Base-by-base conservation (phyloP, 352 stramenopile genomes). In the Saprolegnia diclina region DNA sequence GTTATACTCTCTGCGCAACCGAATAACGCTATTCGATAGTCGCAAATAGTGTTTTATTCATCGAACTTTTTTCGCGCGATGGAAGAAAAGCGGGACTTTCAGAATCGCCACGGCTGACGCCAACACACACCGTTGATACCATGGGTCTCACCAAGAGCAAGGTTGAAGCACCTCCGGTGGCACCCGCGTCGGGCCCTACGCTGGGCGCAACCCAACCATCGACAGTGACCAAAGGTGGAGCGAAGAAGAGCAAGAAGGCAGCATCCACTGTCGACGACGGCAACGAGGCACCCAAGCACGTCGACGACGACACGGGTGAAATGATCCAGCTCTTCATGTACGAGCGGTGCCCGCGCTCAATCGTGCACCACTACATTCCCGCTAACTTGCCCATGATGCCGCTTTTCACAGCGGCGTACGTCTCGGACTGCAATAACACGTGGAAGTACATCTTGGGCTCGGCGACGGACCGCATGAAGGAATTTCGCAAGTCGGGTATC, bases 401-500 rank as follows among this genome's bases (percentile, higher is more conserved):
- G 19, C 53, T 69, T 21, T 69, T 69, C 48, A 69, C 63, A 21
- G 63, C 53, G 9, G 50, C 63, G 45, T 69, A 69, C 42, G 35
- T 69, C 21, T 61, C 42, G n/a, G 63, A 69, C 53, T 69, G 63
- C 63, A 69, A 69, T 45, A 69, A 69, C 53, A 62, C 63, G 37
- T 69, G 63, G 63, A 69, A 57, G 63, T 69, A 69, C 63, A 69
- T 69, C n/a, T 61, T 69, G 46, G 61, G 45, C 21, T 69, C 63
- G 32, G 62, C 63, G 24, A 69, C 63, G 32, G 63, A 69, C 38
- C 63, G 63, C 48, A 69, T 69, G 63, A 69, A 69, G 53, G 63
- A 69, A 1, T 69, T 69, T 38, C 62, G 44, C n/a, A 69, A 69
- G 46, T 46, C 63, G 10, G 63, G 63, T 18, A 69, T 69, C 4